Evolutionary conservation across 768 basidiomycete species (phyloP), one percentile per base, ranked within the genome.

Genomic region (Tulasnella sp.): DNA sequence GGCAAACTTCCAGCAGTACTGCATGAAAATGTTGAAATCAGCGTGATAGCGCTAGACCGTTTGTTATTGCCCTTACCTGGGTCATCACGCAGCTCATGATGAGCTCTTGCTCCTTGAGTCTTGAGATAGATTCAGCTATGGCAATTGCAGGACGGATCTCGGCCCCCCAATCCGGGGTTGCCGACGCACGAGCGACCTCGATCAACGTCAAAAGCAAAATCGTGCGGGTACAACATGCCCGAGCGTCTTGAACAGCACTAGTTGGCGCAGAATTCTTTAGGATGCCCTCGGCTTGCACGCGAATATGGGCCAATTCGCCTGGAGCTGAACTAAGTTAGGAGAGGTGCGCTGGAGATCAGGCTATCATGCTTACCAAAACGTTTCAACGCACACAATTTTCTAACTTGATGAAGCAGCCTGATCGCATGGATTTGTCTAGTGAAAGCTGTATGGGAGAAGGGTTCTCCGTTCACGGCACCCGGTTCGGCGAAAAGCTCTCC

Each of bases 1-100:
- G 16, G 62, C 62, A n/a, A 68, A 68, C 62, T 68, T 68, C 27
- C 62, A 68, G 34, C 62, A 68, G 62, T 68, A 68, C 62, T 68
- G 18, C 5, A 34, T n/a, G 14, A n/a, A n/a, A 31, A 27, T 27
- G 12, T 31, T 68, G 14, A 34, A 31, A 10, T 68, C 34, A 68
- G 62, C 14, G 34, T 10, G 62, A 68, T 14, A 14, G 24, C 6
- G 62, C n/a, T 31, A 27, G n/a, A 31, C 3, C 2, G 27, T 31
- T 27, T 5, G 9, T 6, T 3, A 14, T 31, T 10, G 27, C 18
- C 14, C 62, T 68, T 27, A 68, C 62, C 62, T 68, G 62, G 10
- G 62, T 31, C 62, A 68, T 68, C 16, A 68, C 16, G 34, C 27
- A 68, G 62, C 62, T 68, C 27, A 34, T 34, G 10, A 21, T 21